These are phyloP conservation scores for Ophiostoma ulmi DNA, from an alignment of 2,329 filamentous ascomycete genomes.

Conservation along the genomic window DNA sequence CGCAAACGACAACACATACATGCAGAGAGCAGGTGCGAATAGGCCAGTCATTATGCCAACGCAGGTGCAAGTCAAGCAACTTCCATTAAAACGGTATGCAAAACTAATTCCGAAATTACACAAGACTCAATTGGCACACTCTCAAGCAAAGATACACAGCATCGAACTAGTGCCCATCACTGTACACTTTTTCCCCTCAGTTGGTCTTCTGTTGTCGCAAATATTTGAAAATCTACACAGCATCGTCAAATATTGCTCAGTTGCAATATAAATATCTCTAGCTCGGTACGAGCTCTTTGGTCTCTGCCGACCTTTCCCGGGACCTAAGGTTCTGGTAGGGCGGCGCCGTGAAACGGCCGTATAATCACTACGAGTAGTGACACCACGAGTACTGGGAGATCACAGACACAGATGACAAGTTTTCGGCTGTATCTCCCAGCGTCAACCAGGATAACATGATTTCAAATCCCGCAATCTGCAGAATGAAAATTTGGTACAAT, in stretches of 20 bases:
- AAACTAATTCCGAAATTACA: neutral
- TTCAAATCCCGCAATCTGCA: too few species aligned
- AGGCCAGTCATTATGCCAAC: neutral
- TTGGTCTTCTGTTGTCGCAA: too few species aligned
- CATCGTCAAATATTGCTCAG: too few species aligned
- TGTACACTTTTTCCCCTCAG: neutral
- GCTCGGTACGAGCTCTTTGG: too few species aligned
- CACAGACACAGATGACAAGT: neutral
- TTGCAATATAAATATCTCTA: too few species aligned
- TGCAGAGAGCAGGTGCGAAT: neutral
- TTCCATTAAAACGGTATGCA: too few species aligned
- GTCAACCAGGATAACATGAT: neutral
- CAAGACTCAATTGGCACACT: neutral
- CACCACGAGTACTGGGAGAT: neutral
- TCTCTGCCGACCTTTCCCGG: too few species aligned
- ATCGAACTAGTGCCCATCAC: neutral
- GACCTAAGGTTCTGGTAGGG: neutral
- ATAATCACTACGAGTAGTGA: neutral
- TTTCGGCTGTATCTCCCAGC: neutral
- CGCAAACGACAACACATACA: neutral
- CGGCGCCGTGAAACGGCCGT: neutral
- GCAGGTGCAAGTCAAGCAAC: neutral
- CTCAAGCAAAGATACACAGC: neutral
- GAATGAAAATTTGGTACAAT: too few species aligned
- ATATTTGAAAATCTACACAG: too few species aligned